A percentile compares a stretch with the other conserved stretches of the same genome.
These are phyloP conservation scores for Hygrocybe punicea DNA, from an alignment of 768 basidiomycete genomes.

Conservation along the genomic window DNA sequence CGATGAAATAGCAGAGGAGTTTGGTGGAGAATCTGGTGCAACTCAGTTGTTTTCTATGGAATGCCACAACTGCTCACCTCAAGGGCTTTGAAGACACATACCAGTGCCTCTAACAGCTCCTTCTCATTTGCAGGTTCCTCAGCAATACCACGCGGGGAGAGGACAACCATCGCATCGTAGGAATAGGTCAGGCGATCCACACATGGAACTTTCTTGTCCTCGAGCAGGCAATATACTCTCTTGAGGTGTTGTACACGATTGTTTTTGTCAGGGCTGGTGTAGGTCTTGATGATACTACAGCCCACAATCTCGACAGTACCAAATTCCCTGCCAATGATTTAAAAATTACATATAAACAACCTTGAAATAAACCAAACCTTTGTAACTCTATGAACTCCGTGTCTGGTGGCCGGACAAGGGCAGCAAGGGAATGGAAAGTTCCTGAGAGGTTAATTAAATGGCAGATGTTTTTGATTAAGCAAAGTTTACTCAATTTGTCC, in stretches of 20 bases:
- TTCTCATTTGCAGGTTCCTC: slow-evolving; percentile 4
- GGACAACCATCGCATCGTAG: not conserved
- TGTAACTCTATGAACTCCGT: slow-evolving; percentile 8
- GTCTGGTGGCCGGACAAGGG: not conserved
- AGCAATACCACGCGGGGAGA: slow-evolving; percentile 15
- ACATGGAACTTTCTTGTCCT: slow-evolving; percentile 14
- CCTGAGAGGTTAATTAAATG: not conserved
- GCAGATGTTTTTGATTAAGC: not conserved
- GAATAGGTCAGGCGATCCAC: slow-evolving; percentile 4
- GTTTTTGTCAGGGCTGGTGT: slow-evolving; percentile 5
- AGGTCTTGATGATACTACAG: slow-evolving; percentile 13
- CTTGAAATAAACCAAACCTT: slow-evolving; percentile 4
- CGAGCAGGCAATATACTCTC: slow-evolving; percentile 12
- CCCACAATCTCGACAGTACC: slow-evolving; percentile 10
- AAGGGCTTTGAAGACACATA: slow-evolving; percentile 19
- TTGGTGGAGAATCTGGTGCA: not conserved
- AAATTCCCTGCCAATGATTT: not conserved
- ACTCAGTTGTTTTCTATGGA: not conserved
- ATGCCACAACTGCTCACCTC: slow-evolving; percentile 10
- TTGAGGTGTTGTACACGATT: slow-evolving; percentile 8
- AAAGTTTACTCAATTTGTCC: too few species aligned
- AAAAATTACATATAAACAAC: not conserved
- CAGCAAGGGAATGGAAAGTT: not conserved
- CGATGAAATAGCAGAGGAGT: slow-evolving; percentile 16
- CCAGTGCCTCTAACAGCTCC: slow-evolving; percentile 11